phyloP scores from a whole-genome alignment of 768 basidiomycete genomes.

The Mycena kentingensis region DNA sequence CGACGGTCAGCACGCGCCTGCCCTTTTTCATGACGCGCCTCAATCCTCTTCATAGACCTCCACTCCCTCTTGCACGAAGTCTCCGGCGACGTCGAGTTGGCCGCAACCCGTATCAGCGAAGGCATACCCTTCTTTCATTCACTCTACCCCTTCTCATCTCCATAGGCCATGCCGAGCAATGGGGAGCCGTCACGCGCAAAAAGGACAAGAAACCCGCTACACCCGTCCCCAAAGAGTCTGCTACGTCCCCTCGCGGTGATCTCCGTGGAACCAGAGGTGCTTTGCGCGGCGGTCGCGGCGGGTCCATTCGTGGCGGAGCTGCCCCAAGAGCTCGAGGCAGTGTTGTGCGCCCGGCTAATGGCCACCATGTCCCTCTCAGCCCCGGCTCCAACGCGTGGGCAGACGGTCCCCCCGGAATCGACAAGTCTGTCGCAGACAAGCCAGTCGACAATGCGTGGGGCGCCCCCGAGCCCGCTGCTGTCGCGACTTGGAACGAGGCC shows the following conservation, averaged over 20 bases:
- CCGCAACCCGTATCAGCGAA: slow-evolving; percentile 74
- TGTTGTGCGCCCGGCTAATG: slow-evolving; percentile 41
- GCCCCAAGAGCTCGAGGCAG: slow-evolving; percentile 51
- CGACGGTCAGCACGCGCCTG: slow-evolving; percentile 52
- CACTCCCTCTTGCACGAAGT: slow-evolving; percentile 68
- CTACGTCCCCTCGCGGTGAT: slow-evolving; percentile 48
- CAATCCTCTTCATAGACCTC: slow-evolving; percentile 52
- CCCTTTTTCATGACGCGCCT: slow-evolving; percentile 27
- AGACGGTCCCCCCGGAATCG: slow-evolving; percentile 31
- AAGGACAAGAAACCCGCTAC: slow-evolving; percentile 76
- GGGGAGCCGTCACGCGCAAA: slow-evolving; percentile 84
- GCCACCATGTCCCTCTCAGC: slow-evolving; percentile 29
- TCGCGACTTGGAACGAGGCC: slow-evolving; percentile 37
- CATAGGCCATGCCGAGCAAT: slow-evolving; percentile 75
- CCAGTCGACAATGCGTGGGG: slow-evolving; percentile 32
- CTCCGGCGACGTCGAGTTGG: slow-evolving; percentile 67
- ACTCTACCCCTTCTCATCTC: slow-evolving; percentile 23
- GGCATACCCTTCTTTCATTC: slow-evolving; percentile 43
- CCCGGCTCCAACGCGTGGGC: slow-evolving; percentile 45
- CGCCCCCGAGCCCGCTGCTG: slow-evolving; percentile 21
- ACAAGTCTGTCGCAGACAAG: slow-evolving; percentile 23
- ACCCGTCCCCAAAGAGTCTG: slow-evolving; percentile 56
- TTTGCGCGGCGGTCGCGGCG: slow-evolving; percentile 57
- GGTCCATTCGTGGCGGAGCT: slow-evolving; percentile 60
- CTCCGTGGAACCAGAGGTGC: slow-evolving; percentile 64